These are phyloP conservation scores for Colletotrichum karsti DNA, from an alignment of 2,329 filamentous ascomycete genomes.

Conservation along the genomic window DNA sequence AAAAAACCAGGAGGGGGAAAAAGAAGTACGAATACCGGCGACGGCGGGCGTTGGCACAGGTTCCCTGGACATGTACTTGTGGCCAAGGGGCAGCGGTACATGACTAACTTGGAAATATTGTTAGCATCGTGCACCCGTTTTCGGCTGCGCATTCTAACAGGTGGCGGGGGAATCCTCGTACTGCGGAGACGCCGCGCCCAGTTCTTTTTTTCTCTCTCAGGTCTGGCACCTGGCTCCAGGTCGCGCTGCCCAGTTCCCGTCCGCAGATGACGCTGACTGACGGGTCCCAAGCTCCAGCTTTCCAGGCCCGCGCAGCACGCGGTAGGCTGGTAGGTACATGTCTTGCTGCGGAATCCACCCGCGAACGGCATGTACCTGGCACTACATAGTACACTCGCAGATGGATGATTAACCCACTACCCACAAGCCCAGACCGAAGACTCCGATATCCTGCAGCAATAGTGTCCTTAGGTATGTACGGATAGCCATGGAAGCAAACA, in stretches of 20 bases:
- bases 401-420: not conserved
- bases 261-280: conserved; percentile 22
- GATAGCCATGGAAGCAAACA: too few species aligned
- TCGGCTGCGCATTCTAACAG: not conserved
- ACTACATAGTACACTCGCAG: not conserved
- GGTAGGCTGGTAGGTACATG: not conserved
- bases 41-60: not conserved
- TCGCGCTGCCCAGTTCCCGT: too few species aligned
- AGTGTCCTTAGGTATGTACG: too few species aligned
- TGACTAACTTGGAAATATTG: not conserved
- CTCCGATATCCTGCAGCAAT: conserved; percentile 1
- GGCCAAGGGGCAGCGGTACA: not conserved
- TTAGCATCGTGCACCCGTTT: not conserved
- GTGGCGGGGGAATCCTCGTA: conserved; percentile 16
- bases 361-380: not conserved
- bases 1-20: too few species aligned
- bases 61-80: not conserved
- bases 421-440: not conserved
- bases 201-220: not conserved
- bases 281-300: conserved; percentile 18
- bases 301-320: conserved; percentile 3
- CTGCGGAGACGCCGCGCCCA: conserved; percentile 19
- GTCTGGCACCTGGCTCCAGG: too few species aligned
- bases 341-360: not conserved
- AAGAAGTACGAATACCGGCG: not conserved